These are phyloP conservation scores for Isatis tinctoria DNA, from an alignment of 345 rosid species.

Conservation along the genomic window DNA sequence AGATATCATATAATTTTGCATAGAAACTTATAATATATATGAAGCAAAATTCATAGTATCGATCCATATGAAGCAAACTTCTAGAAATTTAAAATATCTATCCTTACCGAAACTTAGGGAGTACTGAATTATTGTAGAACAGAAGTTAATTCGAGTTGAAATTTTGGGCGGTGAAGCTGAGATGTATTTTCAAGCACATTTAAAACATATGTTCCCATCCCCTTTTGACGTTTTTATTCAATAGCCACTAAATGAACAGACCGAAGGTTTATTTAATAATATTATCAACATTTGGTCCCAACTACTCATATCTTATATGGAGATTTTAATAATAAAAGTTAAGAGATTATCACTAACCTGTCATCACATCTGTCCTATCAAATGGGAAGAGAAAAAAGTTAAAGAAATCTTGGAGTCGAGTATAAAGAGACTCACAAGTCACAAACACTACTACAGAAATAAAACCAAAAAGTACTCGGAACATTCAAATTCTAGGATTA, in stretches of 20 bases:
- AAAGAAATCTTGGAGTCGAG: neutral
- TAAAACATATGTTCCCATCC: constrained; percentile 18
- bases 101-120: neutral
- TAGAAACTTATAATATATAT: no score
- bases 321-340: neutral
- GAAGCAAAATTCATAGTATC: no score
- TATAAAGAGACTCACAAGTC: constrained; percentile 21
- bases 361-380: constrained; percentile 22
- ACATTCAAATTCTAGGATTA: neutral
- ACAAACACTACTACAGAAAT: neutral
- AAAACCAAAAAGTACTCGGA: neutral
- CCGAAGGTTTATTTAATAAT: neutral
- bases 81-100: neutral
- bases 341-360: neutral
- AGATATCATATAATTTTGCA: no score
- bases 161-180: neutral
- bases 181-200: constrained; percentile 5
- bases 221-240: constrained; percentile 4
- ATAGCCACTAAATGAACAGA: constrained; percentile 34
- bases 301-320: constrained; percentile 9
- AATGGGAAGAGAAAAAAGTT: neutral
- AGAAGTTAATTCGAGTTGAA: neutral
- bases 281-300: constrained; percentile 11
- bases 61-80: neutral
- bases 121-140: neutral